A percentile compares a stretch with the other conserved stretches of the same genome.
phyloP scores from a whole-genome alignment of 2,329 filamentous ascomycete species.

The Colletotrichum gigasporum region DNA sequence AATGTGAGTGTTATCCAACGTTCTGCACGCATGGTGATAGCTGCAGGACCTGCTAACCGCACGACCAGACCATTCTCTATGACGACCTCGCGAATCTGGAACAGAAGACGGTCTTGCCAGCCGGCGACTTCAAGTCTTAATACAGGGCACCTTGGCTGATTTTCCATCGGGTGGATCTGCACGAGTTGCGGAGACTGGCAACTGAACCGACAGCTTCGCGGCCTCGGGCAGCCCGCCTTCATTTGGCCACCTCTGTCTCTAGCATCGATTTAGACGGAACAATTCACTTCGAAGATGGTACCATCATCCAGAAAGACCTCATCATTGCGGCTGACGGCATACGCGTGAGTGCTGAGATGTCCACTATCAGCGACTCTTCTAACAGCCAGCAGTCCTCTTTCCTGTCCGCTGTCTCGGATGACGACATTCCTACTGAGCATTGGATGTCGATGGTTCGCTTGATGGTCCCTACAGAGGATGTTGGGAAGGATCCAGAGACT shows the following conservation, averaged over 20 bases:
- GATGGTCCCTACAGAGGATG: background rate
- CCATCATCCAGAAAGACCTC: background rate
- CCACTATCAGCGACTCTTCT: background rate
- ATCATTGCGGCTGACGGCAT: conserved; percentile 1
- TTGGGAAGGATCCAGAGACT: background rate
- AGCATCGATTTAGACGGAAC: background rate
- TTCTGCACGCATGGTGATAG: too few relatives aligned
- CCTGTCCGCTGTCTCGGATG: background rate
- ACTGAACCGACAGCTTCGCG: background rate
- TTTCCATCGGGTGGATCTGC: conserved; percentile 8
- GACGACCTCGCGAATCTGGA: background rate
- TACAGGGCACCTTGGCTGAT: background rate
- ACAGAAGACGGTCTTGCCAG: background rate
- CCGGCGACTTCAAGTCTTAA: background rate
- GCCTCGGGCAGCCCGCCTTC: background rate
- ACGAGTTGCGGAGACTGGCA: background rate
- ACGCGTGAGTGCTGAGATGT: background rate
- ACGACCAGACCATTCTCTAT: background rate
- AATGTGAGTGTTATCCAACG: background rate
- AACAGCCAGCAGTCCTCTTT: background rate
- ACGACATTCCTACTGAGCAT: background rate
- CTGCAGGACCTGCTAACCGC: background rate
- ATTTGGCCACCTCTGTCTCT: background rate
- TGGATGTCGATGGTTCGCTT: background rate
- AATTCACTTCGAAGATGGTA: background rate